Evolutionary conservation across 208 protist genomes (phyloP).

Genomic region (Trypanosoma melophagium): DNA sequence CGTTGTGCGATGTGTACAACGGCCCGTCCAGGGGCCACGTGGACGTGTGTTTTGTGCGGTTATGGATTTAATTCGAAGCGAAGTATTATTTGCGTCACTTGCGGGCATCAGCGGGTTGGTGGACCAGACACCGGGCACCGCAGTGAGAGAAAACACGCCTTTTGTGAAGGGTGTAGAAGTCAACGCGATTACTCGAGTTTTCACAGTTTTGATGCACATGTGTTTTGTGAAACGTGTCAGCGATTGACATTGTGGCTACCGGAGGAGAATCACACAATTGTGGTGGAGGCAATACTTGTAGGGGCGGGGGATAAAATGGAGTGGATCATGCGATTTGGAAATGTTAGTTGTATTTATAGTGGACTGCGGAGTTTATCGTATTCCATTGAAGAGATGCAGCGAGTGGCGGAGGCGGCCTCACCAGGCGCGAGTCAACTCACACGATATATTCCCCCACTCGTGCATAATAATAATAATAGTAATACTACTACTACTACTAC

Average conservation of each 20-base stretch:
- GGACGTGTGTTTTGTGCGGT: constrained; percentile 69
- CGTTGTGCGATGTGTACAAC: constrained; percentile 86
- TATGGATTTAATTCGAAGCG: constrained; percentile 77
- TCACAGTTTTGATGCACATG: constrained; percentile 38
- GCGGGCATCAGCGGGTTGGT: constrained; percentile 50
- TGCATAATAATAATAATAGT: constrained; percentile 5
- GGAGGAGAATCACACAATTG: constrained; percentile 41
- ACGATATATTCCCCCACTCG: constrained; percentile 41
- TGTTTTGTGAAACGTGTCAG: constrained; percentile 50
- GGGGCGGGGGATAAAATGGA: constrained; percentile 63
- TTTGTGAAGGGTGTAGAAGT: constrained; percentile 53
- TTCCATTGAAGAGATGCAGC: constrained; percentile 43
- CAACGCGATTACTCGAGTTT: constrained; percentile 47
- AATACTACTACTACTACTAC: too few species aligned
- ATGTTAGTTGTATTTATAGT: constrained; percentile 25
- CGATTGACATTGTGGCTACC: constrained; percentile 66
- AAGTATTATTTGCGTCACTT: constrained; percentile 59
- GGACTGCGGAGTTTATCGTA: constrained; percentile 43
- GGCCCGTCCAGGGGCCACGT: constrained; percentile 62
- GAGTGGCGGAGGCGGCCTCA: constrained; percentile 29
- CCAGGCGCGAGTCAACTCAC: constrained; percentile 31
- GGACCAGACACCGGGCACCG: constrained; percentile 19
- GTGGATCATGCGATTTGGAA: constrained; percentile 48
- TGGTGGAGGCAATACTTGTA: constrained; percentile 49
- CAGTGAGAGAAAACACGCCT: constrained; percentile 16